Evolutionary conservation across 78 protist species (phyloP).

Genomic region (Emiliania huxleyi): DNA sequence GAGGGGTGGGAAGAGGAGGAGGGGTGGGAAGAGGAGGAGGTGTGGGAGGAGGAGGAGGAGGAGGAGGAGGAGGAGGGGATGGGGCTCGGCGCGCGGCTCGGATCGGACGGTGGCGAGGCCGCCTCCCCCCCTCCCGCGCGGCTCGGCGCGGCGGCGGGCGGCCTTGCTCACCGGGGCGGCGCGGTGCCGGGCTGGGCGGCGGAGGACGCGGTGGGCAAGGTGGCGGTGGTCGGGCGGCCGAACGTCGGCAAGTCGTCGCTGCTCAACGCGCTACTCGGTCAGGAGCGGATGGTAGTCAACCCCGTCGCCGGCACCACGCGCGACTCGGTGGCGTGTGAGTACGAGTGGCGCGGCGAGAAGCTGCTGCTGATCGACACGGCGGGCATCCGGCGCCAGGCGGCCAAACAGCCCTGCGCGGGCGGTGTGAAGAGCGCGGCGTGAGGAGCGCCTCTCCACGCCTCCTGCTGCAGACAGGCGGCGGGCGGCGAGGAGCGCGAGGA

Average conservation of each 20-base stretch:
- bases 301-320: conserved; percentile 68
- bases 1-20: no score
- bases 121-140: neutral
- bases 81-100: no score
- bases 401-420: no score
- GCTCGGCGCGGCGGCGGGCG: neutral
- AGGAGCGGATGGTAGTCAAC: conserved; percentile 59
- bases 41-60: neutral
- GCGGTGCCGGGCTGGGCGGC: no score
- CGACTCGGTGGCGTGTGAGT: conserved; percentile 57
- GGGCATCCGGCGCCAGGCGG: conserved; percentile 64
- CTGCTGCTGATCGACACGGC: conserved; percentile 65
- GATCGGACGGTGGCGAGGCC: no score
- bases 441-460: neutral
- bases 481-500: neutral
- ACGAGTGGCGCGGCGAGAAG: conserved; percentile 44
- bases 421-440: no score
- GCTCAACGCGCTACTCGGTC: conserved; percentile 53
- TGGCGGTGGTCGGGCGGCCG: conserved; percentile 64
- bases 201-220: neutral
- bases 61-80: no score
- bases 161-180: no score
- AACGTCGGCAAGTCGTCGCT: conserved; percentile 72
- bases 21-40: neutral
- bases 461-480: no score